Evolutionary conservation across 352 stramenopile genomes (phyloP).

Genomic region (Phytopythium helicoides): DNA sequence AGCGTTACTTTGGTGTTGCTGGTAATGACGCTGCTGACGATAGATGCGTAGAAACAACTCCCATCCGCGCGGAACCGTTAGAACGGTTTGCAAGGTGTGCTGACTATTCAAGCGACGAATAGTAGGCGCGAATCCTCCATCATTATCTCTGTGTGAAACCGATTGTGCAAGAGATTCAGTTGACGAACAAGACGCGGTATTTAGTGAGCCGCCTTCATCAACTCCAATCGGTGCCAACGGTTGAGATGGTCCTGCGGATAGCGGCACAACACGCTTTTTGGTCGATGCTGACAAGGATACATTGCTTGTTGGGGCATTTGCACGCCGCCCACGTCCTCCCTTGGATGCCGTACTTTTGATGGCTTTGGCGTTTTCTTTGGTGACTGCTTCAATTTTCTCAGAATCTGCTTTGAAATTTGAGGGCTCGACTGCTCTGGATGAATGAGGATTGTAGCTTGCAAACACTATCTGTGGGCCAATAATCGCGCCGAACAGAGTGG

Average conservation of each 20-base stretch:
- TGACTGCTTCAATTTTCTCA: background rate
- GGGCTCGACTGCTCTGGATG: background rate
- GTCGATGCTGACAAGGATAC: slow-evolving; percentile 8
- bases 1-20: background rate
- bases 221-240: too few species aligned
- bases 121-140: too few species aligned
- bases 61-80: slow-evolving; percentile 30
- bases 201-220: background rate
- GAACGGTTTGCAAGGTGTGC: too few species aligned
- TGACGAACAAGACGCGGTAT: background rate
- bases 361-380: background rate
- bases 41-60: slow-evolving; percentile 27
- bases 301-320: slow-evolving; percentile 1
- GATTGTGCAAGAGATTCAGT: too few species aligned
- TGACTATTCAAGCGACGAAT: too few species aligned
- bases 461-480: slow-evolving; percentile 42
- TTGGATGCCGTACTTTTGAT: background rate
- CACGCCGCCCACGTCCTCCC: background rate
- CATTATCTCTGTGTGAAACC: too few species aligned
- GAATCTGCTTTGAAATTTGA: background rate
- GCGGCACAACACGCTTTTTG: background rate
- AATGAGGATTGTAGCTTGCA: slow-evolving; percentile 39
- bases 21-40: slow-evolving; percentile 16
- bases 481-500: slow-evolving; percentile 44
- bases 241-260: background rate